Evolutionary conservation across 441 rosid genomes (phyloP).

Genomic region (Pelargonium citronellum): DNA sequence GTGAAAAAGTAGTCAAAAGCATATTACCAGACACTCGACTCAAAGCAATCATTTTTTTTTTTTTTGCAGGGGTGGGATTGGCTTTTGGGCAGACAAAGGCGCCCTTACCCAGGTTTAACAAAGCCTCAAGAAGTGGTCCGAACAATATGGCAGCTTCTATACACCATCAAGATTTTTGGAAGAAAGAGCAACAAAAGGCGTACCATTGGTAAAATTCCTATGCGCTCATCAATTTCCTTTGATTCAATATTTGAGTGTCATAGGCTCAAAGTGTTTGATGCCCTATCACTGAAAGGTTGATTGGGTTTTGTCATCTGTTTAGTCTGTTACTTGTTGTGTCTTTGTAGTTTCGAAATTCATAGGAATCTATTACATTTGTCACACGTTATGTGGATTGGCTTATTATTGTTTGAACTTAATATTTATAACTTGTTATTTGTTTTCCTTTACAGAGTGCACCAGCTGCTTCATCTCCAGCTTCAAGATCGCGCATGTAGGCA

Average conservation of each 20-base stretch:
- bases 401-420: too few species aligned
- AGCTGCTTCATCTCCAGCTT: neutral
- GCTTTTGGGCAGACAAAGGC: constrained; percentile 90
- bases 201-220: constrained; percentile 1
- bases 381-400: neutral
- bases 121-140: constrained; percentile 70
- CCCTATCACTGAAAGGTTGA: too few species aligned
- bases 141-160: constrained; percentile 56
- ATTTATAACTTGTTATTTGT: neutral
- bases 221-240: neutral
- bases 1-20: too few species aligned
- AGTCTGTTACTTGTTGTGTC: too few species aligned
- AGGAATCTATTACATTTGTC: too few species aligned
- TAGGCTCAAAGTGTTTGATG: too few species aligned
- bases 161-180: constrained; percentile 63
- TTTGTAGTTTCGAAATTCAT: too few species aligned
- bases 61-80: constrained; percentile 67
- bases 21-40: neutral
- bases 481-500: neutral
- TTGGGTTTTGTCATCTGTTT: neutral
- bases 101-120: too few species aligned
- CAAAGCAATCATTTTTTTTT: constrained; percentile 7
- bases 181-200: constrained; percentile 1
- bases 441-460: constrained; percentile 6
- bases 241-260: too few species aligned